Base-by-base conservation (phyloP, 371 early-diverging fungal genomes). In the Sporodiniella umbellata region DNA sequence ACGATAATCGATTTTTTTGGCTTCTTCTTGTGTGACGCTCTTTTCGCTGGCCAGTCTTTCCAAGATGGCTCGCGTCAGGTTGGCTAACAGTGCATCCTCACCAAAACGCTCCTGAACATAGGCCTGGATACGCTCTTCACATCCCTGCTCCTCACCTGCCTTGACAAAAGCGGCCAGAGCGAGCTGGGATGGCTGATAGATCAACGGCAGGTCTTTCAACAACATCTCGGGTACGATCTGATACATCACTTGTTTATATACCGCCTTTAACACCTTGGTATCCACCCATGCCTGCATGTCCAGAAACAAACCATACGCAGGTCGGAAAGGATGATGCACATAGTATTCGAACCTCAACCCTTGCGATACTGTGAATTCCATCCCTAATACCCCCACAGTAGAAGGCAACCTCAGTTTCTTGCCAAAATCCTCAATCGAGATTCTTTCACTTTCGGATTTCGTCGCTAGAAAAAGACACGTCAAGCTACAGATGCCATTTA, bases 391-490 rank as follows among this genome's bases (percentile, higher is more conserved):
- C 14, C 42, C 53, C 12, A 52, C 58, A 1, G 72, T 65, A 11
- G 59, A 60, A 4, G 66, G 68, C 8, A 73, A 22, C 17, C 61
- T 42, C 8, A 71, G 45, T 7, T 60, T 66, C 17, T 64, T 68
- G 11, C 79, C 65, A 58, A 94, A 92, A 8, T 92, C 87, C 2
- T 87, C 84, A 28, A 92, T 85, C 1, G 86, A 71, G 35, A 92
- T 80, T 44, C 86, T 74, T 40, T 76, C 70, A 61, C 89, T 87
- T 56, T 96, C 96, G 10, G 84, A 82, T 62, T 96, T 96, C 28
- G 89, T 84, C 10, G 92, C 90, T 42, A 96, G 62, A 55, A 92
- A 96, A 31, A 94, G 53, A 62, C 90, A 92, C 0, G 95, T 89
- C 38, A 92, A 60, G 23, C 88, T 8, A 42, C 38, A 21, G 18